Percentiles rank a stretch among this genome's conserved stretches.
phyloP scores from a whole-genome alignment of 2,329 filamentous ascomycete species.

The Lasiodiplodia sp. region DNA sequence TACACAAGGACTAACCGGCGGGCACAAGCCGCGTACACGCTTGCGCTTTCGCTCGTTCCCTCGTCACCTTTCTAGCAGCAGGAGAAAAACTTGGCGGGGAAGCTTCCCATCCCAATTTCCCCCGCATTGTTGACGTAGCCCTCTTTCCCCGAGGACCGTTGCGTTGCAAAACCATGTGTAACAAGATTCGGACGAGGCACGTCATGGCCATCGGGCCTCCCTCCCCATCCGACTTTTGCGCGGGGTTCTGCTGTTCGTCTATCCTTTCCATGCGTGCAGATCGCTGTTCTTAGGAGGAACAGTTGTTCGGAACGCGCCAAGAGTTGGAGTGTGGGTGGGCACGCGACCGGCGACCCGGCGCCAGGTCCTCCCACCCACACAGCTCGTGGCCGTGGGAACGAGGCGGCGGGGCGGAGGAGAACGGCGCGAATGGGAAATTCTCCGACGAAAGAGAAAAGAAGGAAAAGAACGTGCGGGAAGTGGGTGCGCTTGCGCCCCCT shows the following conservation, averaged over 20 bases:
- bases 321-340: neutral
- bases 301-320: neutral
- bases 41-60: neutral
- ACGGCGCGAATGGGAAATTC: too few species aligned
- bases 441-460: too few species aligned
- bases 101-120: neutral
- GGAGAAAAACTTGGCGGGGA: neutral
- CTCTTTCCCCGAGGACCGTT: neutral
- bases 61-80: neutral
- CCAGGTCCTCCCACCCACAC: too few species aligned
- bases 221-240: neutral
- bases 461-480: too few species aligned
- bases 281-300: neutral
- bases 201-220: neutral
- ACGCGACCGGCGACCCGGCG: neutral
- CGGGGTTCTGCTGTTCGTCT: neutral
- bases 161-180: neutral
- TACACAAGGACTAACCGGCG: neutral
- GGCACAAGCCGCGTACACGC: neutral
- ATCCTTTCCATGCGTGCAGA: neutral
- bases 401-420: too few species aligned
- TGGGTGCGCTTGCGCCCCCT: too few species aligned
- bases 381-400: too few species aligned
- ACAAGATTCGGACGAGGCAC: neutral
- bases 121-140: neutral